Base-by-base conservation (phyloP, 257 asterid genomes). In the Craterostigma plantagineum region DNA sequence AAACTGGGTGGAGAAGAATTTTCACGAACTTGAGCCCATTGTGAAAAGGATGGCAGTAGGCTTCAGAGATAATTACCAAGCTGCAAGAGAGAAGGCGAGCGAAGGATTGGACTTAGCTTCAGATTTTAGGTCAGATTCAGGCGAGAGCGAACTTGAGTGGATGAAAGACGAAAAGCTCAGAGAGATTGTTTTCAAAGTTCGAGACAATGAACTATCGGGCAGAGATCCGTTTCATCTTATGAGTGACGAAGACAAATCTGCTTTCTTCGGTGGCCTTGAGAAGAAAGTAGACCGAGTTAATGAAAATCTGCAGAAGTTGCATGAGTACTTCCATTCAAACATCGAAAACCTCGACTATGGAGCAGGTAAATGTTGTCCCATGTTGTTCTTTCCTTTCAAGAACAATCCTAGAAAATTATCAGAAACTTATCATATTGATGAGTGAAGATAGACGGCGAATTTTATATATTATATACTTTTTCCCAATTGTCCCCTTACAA, bases 281-380 rank as follows among this genome's bases (percentile, higher is more conserved):
- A 75, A 77, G 69, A 79, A 68, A 65, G 94, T 69, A 52, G 94
- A 90, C 45, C 68, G 59, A 62, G 94, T 64, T 62, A 90, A 79
- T 55, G 63, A 53, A 36, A 81, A 64, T 67, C 68, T 90, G 59
- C 57, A 50, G 62, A 52, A 64, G 56, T 61, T 90, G 79, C 99
- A 90, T 52, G 74, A 77, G 49, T 90, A 77, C 69, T 49, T 90
- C 16, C 99, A 90, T 58, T 71, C 92, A 4, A 79, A 90, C 70
- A 77, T 83, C 55, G 96, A 90, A 54, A 90, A 90, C 61, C 94
- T 90, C 46, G 94, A 90, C 47, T 90, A 90, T 52, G 99, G 95
- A 50, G 72, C 92, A 77, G 99, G 99, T 90, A 65, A 53, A 41
- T n/a, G n/a, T n/a, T n/a, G n/a, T n/a, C n/a, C n/a, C n/a, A n/a